A percentile compares a stretch with the other conserved stretches of the same genome.
These are phyloP conservation scores for Rhododendron mucronatum DNA, from an alignment of 148 eudicot genomes.

Conservation along the genomic window DNA sequence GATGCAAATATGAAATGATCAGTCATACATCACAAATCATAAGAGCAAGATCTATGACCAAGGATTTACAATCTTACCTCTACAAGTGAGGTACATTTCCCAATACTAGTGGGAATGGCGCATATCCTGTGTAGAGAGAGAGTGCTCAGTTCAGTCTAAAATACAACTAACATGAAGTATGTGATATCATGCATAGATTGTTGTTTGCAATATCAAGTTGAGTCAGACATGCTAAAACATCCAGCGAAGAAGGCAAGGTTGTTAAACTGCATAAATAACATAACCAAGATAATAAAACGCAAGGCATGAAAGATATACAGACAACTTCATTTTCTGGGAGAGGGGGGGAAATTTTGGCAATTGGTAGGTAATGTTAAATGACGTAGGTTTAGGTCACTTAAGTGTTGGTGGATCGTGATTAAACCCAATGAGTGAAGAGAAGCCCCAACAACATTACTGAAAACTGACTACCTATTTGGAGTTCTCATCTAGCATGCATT, in stretches of 20 bases:
- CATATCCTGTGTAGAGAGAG: constrained; percentile 43
- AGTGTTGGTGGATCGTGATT: too few species aligned
- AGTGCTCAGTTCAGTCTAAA: constrained; percentile 3
- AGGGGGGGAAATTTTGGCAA: too few species aligned
- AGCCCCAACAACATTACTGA: too few species aligned
- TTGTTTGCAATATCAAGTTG: constrained; percentile 60
- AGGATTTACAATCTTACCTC: constrained; percentile 48
- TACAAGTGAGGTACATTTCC: constrained; percentile 58
- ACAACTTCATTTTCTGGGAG: too few species aligned
- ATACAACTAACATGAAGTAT: neutral
- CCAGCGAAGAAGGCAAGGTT: constrained; percentile 59
- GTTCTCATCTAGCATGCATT: too few species aligned
- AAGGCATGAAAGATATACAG: too few species aligned
- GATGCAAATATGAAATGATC: neutral
- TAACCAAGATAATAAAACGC: neutral
- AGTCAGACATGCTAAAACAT: constrained; percentile 57
- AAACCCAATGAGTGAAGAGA: too few species aligned
- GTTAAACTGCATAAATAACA: constrained; percentile 56
- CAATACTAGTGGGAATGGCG: constrained; percentile 49
- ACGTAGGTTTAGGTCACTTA: too few species aligned
- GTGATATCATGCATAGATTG: constrained; percentile 17
- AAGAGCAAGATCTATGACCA: neutral
- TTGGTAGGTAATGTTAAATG: too few species aligned
- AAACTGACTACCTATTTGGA: too few species aligned
- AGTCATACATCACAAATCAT: neutral